Evolutionary conservation across 345 rosid species (phyloP).

Genomic region (Moringa oleifera): DNA sequence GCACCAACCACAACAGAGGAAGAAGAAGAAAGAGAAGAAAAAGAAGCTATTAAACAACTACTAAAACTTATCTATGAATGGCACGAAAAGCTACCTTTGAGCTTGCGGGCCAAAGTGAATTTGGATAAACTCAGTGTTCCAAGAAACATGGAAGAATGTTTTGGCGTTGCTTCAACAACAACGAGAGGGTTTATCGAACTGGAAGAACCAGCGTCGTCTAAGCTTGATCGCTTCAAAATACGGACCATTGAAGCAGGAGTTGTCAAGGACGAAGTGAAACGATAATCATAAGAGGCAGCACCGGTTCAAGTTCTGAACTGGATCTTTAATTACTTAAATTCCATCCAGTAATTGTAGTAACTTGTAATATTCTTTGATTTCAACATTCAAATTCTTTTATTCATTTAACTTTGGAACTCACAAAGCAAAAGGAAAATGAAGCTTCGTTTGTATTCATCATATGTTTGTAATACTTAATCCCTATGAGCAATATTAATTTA

Average conservation of each 20-base stretch:
- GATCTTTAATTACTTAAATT: too few relatives aligned
- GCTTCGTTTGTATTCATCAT: too few relatives aligned
- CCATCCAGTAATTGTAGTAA: too few relatives aligned
- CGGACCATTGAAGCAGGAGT: conserved; percentile 30
- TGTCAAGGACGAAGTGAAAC: too few relatives aligned
- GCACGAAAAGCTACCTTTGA: conserved; percentile 23
- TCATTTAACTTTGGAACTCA: too few relatives aligned
- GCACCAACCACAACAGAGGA: not conserved
- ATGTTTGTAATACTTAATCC: too few relatives aligned
- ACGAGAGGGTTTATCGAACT: conserved; percentile 22
- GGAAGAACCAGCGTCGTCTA: not conserved
- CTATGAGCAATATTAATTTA: too few relatives aligned
- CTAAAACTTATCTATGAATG: conserved; percentile 13
- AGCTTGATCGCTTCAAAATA: conserved; percentile 34
- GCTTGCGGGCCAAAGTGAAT: conserved; percentile 9
- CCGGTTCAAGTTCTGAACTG: too few relatives aligned
- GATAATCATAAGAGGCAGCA: too few relatives aligned
- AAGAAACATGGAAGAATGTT: not conserved
- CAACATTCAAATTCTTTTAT: too few relatives aligned
- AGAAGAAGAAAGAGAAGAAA: not conserved
- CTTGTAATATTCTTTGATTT: too few relatives aligned
- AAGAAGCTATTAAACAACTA: conserved; percentile 16
- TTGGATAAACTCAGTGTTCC: conserved; percentile 13
- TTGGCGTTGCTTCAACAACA: not conserved
- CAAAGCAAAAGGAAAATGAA: too few relatives aligned